Evolutionary conservation across 306 rosid genomes (phyloP).

Genomic region (Citrullus colocynthis): DNA sequence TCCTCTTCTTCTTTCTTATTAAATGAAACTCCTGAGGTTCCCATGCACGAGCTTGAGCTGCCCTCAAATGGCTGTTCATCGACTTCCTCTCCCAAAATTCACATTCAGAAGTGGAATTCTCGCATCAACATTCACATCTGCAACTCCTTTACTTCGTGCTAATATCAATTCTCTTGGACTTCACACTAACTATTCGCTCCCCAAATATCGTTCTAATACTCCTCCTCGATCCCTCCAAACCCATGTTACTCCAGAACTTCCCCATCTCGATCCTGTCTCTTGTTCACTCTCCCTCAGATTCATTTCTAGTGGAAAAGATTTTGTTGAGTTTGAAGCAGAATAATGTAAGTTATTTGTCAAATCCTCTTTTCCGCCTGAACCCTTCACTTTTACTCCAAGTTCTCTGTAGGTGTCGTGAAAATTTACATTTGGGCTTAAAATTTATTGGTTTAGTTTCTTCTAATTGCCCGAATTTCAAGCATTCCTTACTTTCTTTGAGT

Average conservation of each 20-base stretch:
- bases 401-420: conserved; percentile 31
- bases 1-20: too few species aligned
- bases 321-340: conserved; percentile 41
- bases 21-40: not conserved
- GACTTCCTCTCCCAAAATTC: not conserved
- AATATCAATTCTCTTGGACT: not conserved
- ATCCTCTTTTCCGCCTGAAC: conserved; percentile 28
- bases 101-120: not conserved
- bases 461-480: conserved; percentile 33
- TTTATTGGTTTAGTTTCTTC: conserved; percentile 24
- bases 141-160: not conserved
- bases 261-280: conserved; percentile 5
- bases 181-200: conserved; percentile 4
- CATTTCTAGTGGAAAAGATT: conserved; percentile 40
- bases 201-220: conserved; percentile 2
- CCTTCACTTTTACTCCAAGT: conserved; percentile 33
- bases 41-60: not conserved
- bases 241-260: not conserved
- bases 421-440: conserved; percentile 22
- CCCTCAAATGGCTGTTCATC: not conserved
- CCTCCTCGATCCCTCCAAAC: conserved; percentile 2
- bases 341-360: conserved; percentile 19
- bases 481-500: conserved; percentile 40
- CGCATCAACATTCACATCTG: not conserved
- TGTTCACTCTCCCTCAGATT: conserved; percentile 22